Evolutionary conservation across 176 grass and related monocot genomes (phyloP).

Genomic region (Oryza punctata): DNA sequence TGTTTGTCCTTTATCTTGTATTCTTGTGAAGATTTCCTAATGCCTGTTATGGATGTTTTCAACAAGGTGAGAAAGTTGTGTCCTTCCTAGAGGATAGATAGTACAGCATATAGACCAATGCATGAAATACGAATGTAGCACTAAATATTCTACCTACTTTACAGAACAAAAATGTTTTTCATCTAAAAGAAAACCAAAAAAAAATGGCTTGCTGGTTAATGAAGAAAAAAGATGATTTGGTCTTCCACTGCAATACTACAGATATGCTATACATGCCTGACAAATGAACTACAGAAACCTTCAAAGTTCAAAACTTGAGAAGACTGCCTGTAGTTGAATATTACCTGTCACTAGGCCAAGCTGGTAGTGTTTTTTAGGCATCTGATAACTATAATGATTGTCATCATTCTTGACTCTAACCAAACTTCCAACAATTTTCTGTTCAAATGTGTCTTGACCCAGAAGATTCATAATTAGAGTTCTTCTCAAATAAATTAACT

Average conservation of each 20-base stretch:
- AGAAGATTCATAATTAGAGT: slow-evolving; percentile 63
- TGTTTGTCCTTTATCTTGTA: slow-evolving; percentile 61
- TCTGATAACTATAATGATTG: slow-evolving; percentile 23
- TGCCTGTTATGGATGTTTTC: slow-evolving; percentile 48
- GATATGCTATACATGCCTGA: slow-evolving; percentile 4
- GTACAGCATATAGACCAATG: not conserved
- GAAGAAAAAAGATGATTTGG: not conserved
- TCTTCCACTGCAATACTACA: not conserved
- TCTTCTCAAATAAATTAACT: slow-evolving; percentile 68
- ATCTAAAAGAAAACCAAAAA: not conserved
- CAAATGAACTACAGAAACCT: slow-evolving; percentile 23
- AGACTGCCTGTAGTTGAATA: slow-evolving; percentile 24
- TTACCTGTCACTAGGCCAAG: slow-evolving; percentile 80
- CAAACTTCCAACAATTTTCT: slow-evolving; percentile 78
- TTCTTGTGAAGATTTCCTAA: slow-evolving; percentile 56
- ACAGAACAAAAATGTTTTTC: not conserved
- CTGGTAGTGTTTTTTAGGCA: slow-evolving; percentile 47
- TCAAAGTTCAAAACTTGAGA: slow-evolving; percentile 11
- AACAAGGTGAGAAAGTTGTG: slow-evolving; percentile 29
- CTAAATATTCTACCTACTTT: not conserved
- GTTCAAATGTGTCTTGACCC: slow-evolving; percentile 66
- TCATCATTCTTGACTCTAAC: slow-evolving; percentile 59
- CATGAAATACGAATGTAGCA: slow-evolving; percentile 17
- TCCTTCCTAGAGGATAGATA: slow-evolving; percentile 10
- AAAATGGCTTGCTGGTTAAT: not conserved